Percentiles rank a stretch among this genome's conserved stretches.
These are phyloP conservation scores for Atkinsonella texensis DNA, from an alignment of 2,329 filamentous ascomycete genomes.

Conservation along the genomic window DNA sequence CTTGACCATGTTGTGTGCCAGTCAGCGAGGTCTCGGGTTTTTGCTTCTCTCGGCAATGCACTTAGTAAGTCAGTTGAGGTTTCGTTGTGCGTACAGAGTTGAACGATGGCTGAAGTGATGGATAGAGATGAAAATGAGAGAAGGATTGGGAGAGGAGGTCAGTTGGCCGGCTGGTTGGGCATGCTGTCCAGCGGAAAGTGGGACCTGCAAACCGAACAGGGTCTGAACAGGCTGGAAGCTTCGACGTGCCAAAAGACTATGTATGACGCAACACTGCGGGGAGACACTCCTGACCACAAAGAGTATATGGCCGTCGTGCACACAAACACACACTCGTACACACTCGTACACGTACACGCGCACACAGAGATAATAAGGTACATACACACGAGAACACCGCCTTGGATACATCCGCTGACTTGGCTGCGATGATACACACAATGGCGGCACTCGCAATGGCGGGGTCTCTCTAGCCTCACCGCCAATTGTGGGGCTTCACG, in stretches of 20 bases:
- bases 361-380: no score
- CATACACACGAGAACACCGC: no score
- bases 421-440: no score
- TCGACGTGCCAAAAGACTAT: constrained; percentile 6
- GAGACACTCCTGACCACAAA: not conserved
- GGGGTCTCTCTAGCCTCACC: no score
- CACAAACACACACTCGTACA: no score
- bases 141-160: not conserved
- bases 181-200: constrained; percentile 8
- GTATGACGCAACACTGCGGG: constrained; percentile 3
- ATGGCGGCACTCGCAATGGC: no score
- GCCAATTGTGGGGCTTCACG: not conserved
- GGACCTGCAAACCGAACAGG: constrained; percentile 4
- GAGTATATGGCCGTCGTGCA: no score
- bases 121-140: not conserved
- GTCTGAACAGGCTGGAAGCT: constrained; percentile 23
- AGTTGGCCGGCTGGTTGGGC: not conserved
- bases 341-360: no score
- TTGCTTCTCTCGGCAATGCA: not conserved
- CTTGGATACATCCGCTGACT: no score
- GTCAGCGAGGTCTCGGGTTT: not conserved
- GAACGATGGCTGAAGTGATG: not conserved
- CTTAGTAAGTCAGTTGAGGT: not conserved
- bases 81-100: not conserved
- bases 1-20: constrained; percentile 59